Evolutionary conservation across 352 stramenopile genomes (phyloP), one percentile per base, ranked within the genome.

Genomic region (Chrysophaeum taylorii): DNA sequence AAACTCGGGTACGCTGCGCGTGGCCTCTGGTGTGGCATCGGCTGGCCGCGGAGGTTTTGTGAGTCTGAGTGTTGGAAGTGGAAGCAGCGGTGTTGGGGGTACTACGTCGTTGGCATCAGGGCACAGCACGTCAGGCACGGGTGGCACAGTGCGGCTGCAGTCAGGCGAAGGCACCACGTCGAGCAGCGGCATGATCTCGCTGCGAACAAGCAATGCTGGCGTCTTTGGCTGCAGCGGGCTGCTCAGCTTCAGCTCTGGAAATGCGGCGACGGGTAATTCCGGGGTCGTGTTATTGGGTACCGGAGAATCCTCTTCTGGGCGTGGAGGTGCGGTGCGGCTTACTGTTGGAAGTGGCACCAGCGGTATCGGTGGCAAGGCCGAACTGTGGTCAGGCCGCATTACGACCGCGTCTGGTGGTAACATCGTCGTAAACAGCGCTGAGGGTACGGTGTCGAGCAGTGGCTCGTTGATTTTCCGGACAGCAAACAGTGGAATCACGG

Each of bases 171-270:
- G 57, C 21, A 66, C 57, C 31, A 36, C 31, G 7, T 37, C 33
- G 2, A 48, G 33, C 27, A 66, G 57, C 36, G 57, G 57, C 7
- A n/a, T 14, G 57, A n/a, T 66, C 2, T 64, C 57, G 29, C 73
- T 85, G 0, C 38, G 38, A 62, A 79, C 73, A 18, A 68, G 67
- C 39, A 64, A 73, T 35, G 64, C 64, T 16, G 73, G 73, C 43
- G 70, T 73, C 48, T 52, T 53, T 43, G 52, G 70, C n/a, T 52
- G 71, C 35, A 80, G 73, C 48, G 75, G 75, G 14, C 27, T 53
- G 12, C 23, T 78, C 15, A 36, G 33, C 27, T 72, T 78, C 43
- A 78, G 72, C 67, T 74, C 75, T 27, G 75, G 75, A 18, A 48
- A 39, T 29, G 72, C 73, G n/a, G 50, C 27, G 18, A 23, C 0